phyloP scores from a whole-genome alignment of 163 green algal genomes.

The Chlamydomonas reinhardtii region DNA sequence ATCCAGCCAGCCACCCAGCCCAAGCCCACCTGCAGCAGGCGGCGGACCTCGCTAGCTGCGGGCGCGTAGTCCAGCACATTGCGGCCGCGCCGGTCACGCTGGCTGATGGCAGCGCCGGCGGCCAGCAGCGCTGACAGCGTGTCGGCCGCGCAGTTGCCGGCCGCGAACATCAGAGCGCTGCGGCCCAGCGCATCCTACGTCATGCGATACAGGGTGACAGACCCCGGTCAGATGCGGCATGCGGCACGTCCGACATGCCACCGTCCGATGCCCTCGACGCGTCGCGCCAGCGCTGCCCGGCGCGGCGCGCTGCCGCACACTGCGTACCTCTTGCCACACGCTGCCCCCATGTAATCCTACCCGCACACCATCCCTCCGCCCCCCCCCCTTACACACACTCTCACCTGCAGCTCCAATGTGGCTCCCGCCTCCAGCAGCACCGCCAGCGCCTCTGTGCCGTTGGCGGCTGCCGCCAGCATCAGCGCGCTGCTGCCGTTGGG shows the following conservation, averaged over 20 bases:
- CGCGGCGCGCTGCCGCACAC: no score
- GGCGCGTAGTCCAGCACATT: slow-evolving; percentile 78
- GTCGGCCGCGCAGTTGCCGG: slow-evolving; percentile 58
- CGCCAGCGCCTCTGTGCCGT: slow-evolving; percentile 66
- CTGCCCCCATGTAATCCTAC: no score
- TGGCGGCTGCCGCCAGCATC: slow-evolving; percentile 81
- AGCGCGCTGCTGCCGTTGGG: slow-evolving; percentile 81
- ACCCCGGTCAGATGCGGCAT: neutral
- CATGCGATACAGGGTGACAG: no score
- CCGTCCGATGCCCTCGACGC: no score
- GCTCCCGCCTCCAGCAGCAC: slow-evolving; percentile 77
- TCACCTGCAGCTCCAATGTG: slow-evolving; percentile 79
- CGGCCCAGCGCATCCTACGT: slow-evolving; percentile 73
- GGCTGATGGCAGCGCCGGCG: slow-evolving; percentile 66
- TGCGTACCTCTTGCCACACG: no score
- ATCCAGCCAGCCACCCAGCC: no score
- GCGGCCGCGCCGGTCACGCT: slow-evolving; percentile 70
- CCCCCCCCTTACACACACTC: neutral
- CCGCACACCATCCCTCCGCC: no score
- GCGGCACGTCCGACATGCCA: no score
- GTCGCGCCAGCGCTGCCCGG: no score
- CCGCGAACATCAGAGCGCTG: slow-evolving; percentile 87
- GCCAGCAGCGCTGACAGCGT: slow-evolving; percentile 70
- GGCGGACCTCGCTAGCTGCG: slow-evolving; percentile 59
- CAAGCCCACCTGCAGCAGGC: slow-evolving; percentile 49